A percentile compares a stretch with the other conserved stretches of the same genome.
Evolutionary conservation across 140 eudicot species (phyloP).

Genomic region (Flaveria floridana): DNA sequence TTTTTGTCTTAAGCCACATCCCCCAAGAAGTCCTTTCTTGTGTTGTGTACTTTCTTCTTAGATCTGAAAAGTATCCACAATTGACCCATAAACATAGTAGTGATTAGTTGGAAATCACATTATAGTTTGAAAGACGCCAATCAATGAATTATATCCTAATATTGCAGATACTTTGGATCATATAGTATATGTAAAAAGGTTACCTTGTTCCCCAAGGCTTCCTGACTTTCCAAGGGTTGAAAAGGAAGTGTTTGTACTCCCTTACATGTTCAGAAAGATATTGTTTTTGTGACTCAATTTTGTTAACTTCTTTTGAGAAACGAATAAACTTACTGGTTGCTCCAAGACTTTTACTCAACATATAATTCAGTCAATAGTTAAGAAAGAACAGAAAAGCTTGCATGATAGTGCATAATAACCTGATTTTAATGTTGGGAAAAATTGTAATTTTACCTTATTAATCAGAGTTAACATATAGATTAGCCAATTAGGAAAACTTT

Average conservation of each 20-base stretch:
- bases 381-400: too few relatives aligned
- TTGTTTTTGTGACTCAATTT: background rate
- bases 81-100: conserved; percentile 8
- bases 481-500: conserved; percentile 1
- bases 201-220: background rate
- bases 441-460: too few relatives aligned
- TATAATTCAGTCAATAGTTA: too few relatives aligned
- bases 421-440: too few relatives aligned
- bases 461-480: background rate
- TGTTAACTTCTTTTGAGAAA: background rate
- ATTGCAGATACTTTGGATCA: background rate
- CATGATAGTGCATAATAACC: too few relatives aligned
- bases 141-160: background rate
- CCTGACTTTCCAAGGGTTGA: background rate
- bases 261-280: background rate
- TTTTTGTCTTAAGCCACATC: background rate
- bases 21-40: background rate
- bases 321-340: background rate
- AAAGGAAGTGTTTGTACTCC: background rate
- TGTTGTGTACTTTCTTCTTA: conserved; percentile 18
- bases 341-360: background rate
- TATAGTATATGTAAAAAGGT: background rate
- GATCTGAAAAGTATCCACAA: background rate
- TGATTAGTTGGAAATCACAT: background rate
- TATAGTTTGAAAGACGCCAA: background rate